Base-by-base conservation (phyloP, 345 rosid species). In the Nasturtium officinale region DNA sequence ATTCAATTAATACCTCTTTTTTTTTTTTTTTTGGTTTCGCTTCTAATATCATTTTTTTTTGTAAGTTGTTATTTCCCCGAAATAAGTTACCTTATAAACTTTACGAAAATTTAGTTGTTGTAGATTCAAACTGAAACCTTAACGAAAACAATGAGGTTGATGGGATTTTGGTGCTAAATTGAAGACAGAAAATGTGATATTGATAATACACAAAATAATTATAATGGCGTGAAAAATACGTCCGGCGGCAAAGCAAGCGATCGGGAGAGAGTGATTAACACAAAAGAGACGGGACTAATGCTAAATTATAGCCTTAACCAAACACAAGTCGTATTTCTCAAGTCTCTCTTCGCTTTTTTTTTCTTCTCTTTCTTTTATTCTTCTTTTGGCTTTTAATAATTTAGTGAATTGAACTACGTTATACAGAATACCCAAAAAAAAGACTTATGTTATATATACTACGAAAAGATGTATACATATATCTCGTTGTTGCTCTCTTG, bases 241-340 rank as follows among this genome's bases (percentile, higher is more conserved):
- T 57, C 67, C 54, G 66, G 66, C 55, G 76, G 76, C 26, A 54
- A 76, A 69, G 73, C 50, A 76, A 69, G 73, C 50, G 63, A 16
- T 33, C 37, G 60, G 47, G 62, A 62, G 54, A 77, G 68, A 77
- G 80, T 71, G 77, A 77, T 77, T 77, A 77, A 77, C 68, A 71
- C 77, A 71, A 77, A 71, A 77, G 77, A 77, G 69, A 77, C 65
- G 73, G 40, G 80, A 71, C 77, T 77, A 77, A 71, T 77, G 62
- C 80, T 77, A 58, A 71, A 77, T 71, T 77, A 64, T 65, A 77
- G 72, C 72, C 63, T 71, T 77, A 71, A 77, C 76, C 80, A 65
- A 77, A 71, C 80, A 71, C 80, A 13, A 9, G 65, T 71, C 72
- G 48, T 77, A 71, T 59, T 50, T 43, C 52, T 71, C 43, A 77